Evolutionary conservation across 2,329 filamentous ascomycete species (phyloP).

Genomic region (Hypoxylon sp.): DNA sequence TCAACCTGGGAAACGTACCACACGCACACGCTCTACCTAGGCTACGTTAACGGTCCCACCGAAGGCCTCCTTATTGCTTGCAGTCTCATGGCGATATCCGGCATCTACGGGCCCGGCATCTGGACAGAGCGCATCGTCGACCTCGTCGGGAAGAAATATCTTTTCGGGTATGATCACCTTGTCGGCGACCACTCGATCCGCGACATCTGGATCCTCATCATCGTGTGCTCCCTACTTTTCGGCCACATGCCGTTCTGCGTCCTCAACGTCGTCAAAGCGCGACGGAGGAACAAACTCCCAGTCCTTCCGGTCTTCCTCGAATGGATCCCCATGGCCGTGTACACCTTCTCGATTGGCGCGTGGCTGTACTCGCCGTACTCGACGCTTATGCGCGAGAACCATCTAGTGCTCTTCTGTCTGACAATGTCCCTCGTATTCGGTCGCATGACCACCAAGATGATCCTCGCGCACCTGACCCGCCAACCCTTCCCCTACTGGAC

Average conservation of each 20-base stretch:
- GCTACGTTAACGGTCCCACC: conserved; percentile 96
- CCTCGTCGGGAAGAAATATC: conserved; percentile 70
- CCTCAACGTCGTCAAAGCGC: conserved; percentile 83
- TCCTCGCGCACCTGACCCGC: conserved; percentile 90
- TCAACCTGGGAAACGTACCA: conserved; percentile 99
- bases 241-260: conserved; percentile 91
- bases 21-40: conserved; percentile 95
- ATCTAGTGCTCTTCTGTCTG: conserved; percentile 90
- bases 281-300: conserved; percentile 77
- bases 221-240: conserved; percentile 73
- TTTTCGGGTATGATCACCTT: conserved; percentile 66
- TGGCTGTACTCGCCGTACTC: conserved; percentile 95
- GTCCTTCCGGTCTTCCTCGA: conserved; percentile 88
- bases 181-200: conserved; percentile 81
- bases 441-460: conserved; percentile 98
- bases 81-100: conserved; percentile 85
- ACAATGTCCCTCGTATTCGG: conserved; percentile 98
- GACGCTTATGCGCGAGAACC: conserved; percentile 82
- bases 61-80: conserved; percentile 94
- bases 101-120: conserved; percentile 87
- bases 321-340: conserved; percentile 92
- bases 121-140: conserved; percentile 83
- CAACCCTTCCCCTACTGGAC: conserved; percentile 99
- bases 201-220: conserved; percentile 86
- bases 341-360: conserved; percentile 77